Percentiles rank a stretch among this genome's conserved stretches.
These are phyloP conservation scores for Jaapia argillacea DNA, from an alignment of 768 basidiomycete genomes.

Conservation along the genomic window DNA sequence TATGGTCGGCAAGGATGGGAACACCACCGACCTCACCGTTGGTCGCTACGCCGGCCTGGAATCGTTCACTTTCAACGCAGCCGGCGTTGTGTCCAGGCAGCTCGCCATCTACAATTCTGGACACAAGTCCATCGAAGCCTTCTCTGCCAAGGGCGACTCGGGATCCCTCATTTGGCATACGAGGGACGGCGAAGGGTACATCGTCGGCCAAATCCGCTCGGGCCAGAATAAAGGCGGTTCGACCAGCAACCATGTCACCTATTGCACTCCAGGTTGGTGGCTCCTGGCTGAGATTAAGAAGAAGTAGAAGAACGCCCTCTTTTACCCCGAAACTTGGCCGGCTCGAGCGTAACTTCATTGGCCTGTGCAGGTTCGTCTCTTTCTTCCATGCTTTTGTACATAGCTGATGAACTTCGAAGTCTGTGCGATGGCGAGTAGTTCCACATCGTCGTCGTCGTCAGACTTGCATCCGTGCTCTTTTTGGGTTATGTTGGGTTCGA, in stretches of 20 bases:
- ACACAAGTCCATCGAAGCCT: slow-evolving; percentile 17
- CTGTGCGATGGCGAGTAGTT: no score
- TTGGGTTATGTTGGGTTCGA: no score
- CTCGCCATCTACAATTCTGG: slow-evolving; percentile 24
- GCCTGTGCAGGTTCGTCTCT: not conserved
- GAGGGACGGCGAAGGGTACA: slow-evolving; percentile 18
- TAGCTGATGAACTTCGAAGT: no score
- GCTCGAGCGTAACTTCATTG: not conserved
- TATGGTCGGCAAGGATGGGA: slow-evolving; percentile 27
- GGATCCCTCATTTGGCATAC: slow-evolving; percentile 29
- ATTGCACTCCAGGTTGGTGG: slow-evolving; percentile 13
- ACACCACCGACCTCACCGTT: slow-evolving; percentile 25
- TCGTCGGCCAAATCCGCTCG: slow-evolving; percentile 16
- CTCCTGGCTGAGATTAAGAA: slow-evolving; percentile 16
- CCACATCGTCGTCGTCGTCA: no score
- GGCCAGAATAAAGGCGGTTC: slow-evolving; percentile 10
- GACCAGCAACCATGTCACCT: slow-evolving; percentile 13
- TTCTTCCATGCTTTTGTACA: not conserved
- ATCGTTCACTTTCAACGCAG: slow-evolving; percentile 19
- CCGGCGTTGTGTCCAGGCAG: slow-evolving; percentile 19
- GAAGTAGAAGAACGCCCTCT: slow-evolving; percentile 12
- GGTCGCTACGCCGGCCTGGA: slow-evolving; percentile 26
- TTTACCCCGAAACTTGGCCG: slow-evolving; percentile 8
- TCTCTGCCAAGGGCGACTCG: slow-evolving; percentile 29
- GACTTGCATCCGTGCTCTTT: no score